phyloP scores from a whole-genome alignment of 2,329 filamentous ascomycete species.

The Fusarium sp. region DNA sequence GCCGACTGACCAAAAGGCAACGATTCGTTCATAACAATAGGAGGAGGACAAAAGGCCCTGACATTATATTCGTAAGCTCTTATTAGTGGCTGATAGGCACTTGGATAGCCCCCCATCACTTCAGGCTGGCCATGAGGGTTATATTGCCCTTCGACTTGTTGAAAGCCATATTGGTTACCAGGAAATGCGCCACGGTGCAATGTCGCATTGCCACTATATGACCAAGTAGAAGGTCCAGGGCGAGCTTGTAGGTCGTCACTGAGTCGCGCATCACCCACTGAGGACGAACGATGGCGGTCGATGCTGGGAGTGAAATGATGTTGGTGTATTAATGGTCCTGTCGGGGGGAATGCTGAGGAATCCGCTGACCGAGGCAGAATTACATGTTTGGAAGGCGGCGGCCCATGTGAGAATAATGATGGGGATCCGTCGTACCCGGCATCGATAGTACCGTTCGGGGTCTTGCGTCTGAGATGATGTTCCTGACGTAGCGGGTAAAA shows the following conservation, averaged over 20 bases:
- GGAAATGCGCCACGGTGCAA: conserved; percentile 30
- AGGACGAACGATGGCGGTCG: conserved; percentile 28
- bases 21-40: conserved; percentile 49
- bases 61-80: conserved; percentile 55
- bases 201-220: conserved; percentile 25
- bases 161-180: conserved; percentile 25
- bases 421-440: conserved; percentile 91
- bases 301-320: conserved; percentile 26
- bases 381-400: conserved; percentile 86
- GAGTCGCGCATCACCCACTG: conserved; percentile 26
- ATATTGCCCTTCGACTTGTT: conserved; percentile 30
- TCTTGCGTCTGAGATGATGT: conserved; percentile 89
- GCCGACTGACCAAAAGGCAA: conserved; percentile 49
- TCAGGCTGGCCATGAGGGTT: conserved; percentile 33
- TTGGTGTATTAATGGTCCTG: conserved; percentile 27
- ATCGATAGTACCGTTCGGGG: conserved; percentile 91
- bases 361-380: conserved; percentile 70
- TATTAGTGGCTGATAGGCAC: conserved; percentile 51
- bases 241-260: conserved; percentile 31
- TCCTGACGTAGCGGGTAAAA: conserved; percentile 62
- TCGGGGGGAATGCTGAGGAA: conserved; percentile 33
- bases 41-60: conserved; percentile 55
- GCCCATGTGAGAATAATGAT: conserved; percentile 77
- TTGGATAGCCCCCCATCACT: conserved; percentile 34
- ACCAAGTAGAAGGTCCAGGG: conserved; percentile 31